A percentile compares a stretch with the other conserved stretches of the same genome.
phyloP scores from a whole-genome alignment of 306 rosid genomes.

The Geum urbanum region DNA sequence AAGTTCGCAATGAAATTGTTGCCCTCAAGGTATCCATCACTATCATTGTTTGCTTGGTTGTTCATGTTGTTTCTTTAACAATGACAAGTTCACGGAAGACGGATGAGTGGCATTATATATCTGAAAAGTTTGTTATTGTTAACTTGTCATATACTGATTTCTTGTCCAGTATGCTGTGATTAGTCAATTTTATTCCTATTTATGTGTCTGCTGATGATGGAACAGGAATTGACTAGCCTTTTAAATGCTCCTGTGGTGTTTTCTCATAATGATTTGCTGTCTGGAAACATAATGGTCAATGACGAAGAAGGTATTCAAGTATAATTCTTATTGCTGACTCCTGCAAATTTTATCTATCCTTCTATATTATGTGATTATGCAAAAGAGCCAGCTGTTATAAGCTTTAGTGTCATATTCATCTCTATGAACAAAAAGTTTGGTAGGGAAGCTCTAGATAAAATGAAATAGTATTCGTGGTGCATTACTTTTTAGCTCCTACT shows the following conservation, averaged over 20 bases:
- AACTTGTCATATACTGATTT: background rate
- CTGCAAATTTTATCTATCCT: background rate
- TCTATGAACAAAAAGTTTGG: background rate
- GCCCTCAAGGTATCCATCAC: conserved; percentile 59
- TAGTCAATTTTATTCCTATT: conserved; percentile 1
- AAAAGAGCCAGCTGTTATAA: too few relatives aligned
- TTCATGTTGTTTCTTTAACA: background rate
- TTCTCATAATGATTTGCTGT: conserved; percentile 86
- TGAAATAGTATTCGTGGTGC: conserved; percentile 7
- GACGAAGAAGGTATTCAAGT: conserved; percentile 69
- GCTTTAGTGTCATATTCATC: background rate
- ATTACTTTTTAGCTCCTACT: conserved; percentile 14
- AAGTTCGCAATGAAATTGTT: conserved; percentile 51
- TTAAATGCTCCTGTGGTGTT: conserved; percentile 75
- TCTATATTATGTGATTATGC: background rate
- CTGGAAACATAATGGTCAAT: conserved; percentile 89
- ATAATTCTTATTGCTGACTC: conserved; percentile 7
- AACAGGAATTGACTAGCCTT: conserved; percentile 67
- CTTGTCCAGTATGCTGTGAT: background rate
- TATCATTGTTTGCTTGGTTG: conserved; percentile 11
- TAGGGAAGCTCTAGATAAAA: background rate
- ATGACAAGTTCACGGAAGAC: background rate
- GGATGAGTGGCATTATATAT: conserved; percentile 19
- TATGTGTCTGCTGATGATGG: conserved; percentile 35
- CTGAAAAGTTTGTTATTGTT: conserved; percentile 2